Evolutionary conservation across 2,329 filamentous ascomycete species (phyloP), one percentile per base, ranked within the genome.

Genomic region (Neurospora sp.): DNA sequence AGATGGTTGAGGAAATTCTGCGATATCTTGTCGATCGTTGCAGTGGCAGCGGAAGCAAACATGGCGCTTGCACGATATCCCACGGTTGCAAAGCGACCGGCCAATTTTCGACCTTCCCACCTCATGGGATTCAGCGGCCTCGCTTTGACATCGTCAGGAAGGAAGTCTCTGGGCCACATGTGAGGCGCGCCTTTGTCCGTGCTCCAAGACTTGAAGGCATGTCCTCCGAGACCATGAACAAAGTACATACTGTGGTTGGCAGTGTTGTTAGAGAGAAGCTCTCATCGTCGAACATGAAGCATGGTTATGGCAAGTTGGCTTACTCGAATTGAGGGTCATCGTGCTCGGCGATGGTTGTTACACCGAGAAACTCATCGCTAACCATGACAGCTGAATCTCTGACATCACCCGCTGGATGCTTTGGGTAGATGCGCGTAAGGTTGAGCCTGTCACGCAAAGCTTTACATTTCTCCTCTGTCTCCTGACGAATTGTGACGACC

Each of bases 291-390:
- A 15, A 28, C 17, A 66, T 10, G 19, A 62, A 12, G 28, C 37
- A 8, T 33, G 65, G 15, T 3, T 15, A 33, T 17, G n/a, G 11
- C 37, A 66, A 40, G 36, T 10, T 11, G 2, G 8, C 67, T 39
- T 66, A 71, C 70, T 71, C 70, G 38, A 71, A 71, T 28, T 69
- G 68, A 33, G 70, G 40, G 23, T 71, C 62, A 43, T 71, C 67
- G 52, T 71, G 68, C 62, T 71, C 70, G 23, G 69, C 70, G 15
- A 71, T 36, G 17, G 70, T 71, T 19, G 70, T 71, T 10, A 71
- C 69, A 41, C 70, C 70, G 17, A 71, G 66, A 39, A 71, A 71
- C 65, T 71, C 70, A 39, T 71, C 69, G 39, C 66, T 70, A 6
- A 69, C 70, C 12, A 38, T 39, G 17, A 71, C 57, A 19, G 65